A percentile compares a stretch with the other conserved stretches of the same genome.
Conservation (phyloP, 1,284 basidiomycete genomes). For the Rhodotorula sp. region DNA sequence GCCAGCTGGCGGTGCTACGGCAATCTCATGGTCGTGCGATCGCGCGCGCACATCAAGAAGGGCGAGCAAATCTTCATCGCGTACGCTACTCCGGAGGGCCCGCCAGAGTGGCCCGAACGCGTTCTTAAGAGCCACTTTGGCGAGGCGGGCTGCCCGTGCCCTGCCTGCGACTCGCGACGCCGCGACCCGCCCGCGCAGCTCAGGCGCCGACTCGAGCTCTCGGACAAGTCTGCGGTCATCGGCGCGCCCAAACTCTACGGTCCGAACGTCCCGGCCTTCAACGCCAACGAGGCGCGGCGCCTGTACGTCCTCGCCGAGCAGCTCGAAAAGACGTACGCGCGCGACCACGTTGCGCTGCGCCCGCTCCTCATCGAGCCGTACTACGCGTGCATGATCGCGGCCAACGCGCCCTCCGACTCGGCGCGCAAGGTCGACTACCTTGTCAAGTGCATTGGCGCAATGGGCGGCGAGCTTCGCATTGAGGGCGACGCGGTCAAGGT, state of each 20-base stretch:
- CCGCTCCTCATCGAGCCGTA: neutral
- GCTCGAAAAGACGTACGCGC: neutral
- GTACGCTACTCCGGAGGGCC: neutral
- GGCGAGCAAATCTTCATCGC: slow-evolving; percentile 15
- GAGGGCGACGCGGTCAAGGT: neutral
- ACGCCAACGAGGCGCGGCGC: neutral
- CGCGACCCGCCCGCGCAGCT: neutral
- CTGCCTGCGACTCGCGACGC: neutral
- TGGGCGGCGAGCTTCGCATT: neutral
- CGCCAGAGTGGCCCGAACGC: neutral
- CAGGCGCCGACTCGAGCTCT: neutral
- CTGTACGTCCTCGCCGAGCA: neutral
- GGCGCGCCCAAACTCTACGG: too few relatives aligned
- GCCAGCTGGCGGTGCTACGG: slow-evolving; percentile 43
- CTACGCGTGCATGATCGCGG: neutral
- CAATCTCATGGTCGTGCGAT: slow-evolving; percentile 44
- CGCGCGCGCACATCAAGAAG: neutral
- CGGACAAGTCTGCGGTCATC: neutral
- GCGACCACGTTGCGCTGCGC: neutral
- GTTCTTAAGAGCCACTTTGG: neutral
- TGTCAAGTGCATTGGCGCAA: neutral
- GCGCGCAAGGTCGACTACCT: neutral
- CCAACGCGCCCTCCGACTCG: too few relatives aligned
- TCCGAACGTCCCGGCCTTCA: too few relatives aligned
- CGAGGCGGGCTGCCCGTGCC: neutral